Evolutionary conservation across 371 early-diverging fungal genomes (phyloP), one percentile per base, ranked within the genome.

Genomic region (Funneliformis caledonium): DNA sequence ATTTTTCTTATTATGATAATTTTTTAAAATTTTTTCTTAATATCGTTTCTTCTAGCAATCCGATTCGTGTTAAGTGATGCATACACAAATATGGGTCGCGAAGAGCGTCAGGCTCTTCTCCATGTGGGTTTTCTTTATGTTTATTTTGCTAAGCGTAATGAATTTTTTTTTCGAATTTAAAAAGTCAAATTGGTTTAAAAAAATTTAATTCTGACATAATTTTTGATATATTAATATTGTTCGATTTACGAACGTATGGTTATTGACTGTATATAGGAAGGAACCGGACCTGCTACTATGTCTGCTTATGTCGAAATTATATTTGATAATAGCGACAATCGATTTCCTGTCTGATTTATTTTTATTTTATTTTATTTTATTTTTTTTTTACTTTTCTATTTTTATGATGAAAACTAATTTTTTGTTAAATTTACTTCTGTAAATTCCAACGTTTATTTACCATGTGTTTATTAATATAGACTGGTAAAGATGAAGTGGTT

Each of bases 221-320:
- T 11, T 14, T 14, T 14, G 42, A 52, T 52, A 16, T 50, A 80
- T 82, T 81, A 83, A 83, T 80, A 84, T 82, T 75, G 72, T 68
- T 80, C 52, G 52, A 16, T 50, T 50, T 14, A 2, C 12, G 16
- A 52, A 47, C 19, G 6, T 1, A 50, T 22, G n/a, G 10, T 8
- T 43, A 59, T 16, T 70, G 60, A 47, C n/a, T 45, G 59, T 31
- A 26, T 45, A 4, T 87, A 97, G 95, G 99, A 97, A 87, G 97
- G 98, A 19, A 89, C 93, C 4, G 98, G 98, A 10, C 92, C 94
- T 12, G 93, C 96, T 2, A 96, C 97, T 4, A 95, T 98, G 87
- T 96, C 97, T 5, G 99, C 98, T 4, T 97, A 90, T 83, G 99
- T 99, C n/a, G 98, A 99, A 82, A 92, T 99, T 76, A 92, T 96